phyloP scores from a whole-genome alignment of 202 grass and related monocot species.

The Panicum virgatum region DNA sequence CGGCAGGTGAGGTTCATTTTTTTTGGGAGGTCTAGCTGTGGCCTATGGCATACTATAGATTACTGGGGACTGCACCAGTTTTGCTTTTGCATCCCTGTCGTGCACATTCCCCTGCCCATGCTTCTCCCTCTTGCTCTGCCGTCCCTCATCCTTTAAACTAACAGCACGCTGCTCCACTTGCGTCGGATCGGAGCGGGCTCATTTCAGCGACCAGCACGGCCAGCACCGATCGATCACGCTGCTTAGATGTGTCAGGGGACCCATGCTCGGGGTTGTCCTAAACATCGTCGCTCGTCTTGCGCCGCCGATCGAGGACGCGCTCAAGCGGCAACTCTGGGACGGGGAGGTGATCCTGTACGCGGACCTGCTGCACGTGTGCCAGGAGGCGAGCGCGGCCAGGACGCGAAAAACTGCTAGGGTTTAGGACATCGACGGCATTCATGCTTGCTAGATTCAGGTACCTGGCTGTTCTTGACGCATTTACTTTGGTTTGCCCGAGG shows the following conservation, averaged over 20 bases:
- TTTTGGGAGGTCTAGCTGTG: neutral
- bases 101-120: slow-evolving; percentile 21
- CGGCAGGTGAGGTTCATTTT: neutral
- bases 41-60: neutral
- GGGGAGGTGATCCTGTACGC: too few species aligned
- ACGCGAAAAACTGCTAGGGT: too few species aligned
- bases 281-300: too few species aligned
- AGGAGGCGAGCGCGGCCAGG: too few species aligned
- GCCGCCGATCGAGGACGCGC: too few species aligned
- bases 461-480: slow-evolving; percentile 17
- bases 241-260: slow-evolving; percentile 34
- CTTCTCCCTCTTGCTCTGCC: neutral
- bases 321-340: too few species aligned
- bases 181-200: neutral
- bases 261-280: too few species aligned
- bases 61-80: neutral
- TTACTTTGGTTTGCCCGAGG: slow-evolving; percentile 12
- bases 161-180: neutral
- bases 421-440: too few species aligned
- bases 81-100: neutral
- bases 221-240: neutral
- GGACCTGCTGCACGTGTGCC: too few species aligned
- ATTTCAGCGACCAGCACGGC: neutral
- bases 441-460: slow-evolving; percentile 40
- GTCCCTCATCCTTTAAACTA: neutral